Conservation (phyloP, 2,329 filamentous ascomycete species). For the Cladophialophora immunda region DNA sequence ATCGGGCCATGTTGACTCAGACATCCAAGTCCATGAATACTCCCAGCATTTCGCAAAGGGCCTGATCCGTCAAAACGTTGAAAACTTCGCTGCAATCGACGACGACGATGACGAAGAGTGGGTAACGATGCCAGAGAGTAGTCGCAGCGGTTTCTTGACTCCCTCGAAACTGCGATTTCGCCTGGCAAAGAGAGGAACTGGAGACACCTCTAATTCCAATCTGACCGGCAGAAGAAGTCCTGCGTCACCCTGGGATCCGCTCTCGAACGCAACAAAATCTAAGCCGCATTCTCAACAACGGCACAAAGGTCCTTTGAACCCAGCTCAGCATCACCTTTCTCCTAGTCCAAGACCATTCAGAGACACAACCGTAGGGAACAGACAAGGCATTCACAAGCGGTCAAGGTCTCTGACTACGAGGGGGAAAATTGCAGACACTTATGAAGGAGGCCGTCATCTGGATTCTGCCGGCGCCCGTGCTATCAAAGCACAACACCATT, state of each 20-base stretch:
- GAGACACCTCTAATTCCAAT: constrained; percentile 10
- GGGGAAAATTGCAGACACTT: background rate
- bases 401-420: background rate
- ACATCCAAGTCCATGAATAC: background rate
- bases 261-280: constrained; percentile 9
- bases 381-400: background rate
- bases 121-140: constrained; percentile 26
- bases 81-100: background rate
- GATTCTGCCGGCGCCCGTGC: constrained; percentile 6
- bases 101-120: constrained; percentile 24
- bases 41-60: background rate
- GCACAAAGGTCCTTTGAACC: background rate
- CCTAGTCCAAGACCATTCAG: background rate
- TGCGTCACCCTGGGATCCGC: constrained; percentile 33
- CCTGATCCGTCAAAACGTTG: background rate
- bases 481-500: constrained; percentile 2
- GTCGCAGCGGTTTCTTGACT: constrained; percentile 32
- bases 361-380: background rate
- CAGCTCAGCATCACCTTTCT: background rate
- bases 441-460: background rate
- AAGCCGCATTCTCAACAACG: constrained; percentile 2
- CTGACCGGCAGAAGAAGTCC: constrained; percentile 21
- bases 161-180: constrained; percentile 33
- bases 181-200: constrained; percentile 28
- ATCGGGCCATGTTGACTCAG: background rate